Evolutionary conservation across 2,329 filamentous ascomycete genomes (phyloP).

Genomic region (Akanthomyces muscarius): DNA sequence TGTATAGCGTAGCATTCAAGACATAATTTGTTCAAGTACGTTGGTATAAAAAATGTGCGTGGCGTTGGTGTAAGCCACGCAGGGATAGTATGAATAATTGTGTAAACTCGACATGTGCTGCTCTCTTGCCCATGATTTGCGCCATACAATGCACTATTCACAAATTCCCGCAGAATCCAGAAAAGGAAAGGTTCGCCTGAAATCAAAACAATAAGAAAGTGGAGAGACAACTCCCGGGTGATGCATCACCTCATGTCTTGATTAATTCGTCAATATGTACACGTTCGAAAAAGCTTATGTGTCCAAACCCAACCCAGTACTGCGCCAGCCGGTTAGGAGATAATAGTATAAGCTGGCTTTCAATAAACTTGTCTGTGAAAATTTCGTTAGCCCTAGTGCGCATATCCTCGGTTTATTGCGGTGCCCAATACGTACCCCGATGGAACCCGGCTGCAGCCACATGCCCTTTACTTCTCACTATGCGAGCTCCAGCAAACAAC

Average conservation of each 20-base stretch:
- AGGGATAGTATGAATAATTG: neutral
- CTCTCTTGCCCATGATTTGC: neutral
- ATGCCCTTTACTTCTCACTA: conserved; percentile 73
- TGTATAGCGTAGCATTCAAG: conserved; percentile 6
- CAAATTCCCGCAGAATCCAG: neutral
- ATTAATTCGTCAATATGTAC: conserved; percentile 55
- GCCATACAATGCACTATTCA: neutral
- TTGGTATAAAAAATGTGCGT: neutral
- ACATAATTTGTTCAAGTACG: neutral
- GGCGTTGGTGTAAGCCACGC: neutral
- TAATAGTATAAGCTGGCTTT: conserved; percentile 72
- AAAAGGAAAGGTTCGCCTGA: neutral
- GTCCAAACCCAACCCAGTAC: conserved; percentile 66
- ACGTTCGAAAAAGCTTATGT: conserved; percentile 58
- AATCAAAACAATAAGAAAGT: neutral
- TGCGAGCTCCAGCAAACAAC: conserved; percentile 67
- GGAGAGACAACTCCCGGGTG: neutral
- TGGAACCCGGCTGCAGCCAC: conserved; percentile 70
- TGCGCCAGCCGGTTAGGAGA: conserved; percentile 75
- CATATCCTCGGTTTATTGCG: conserved; percentile 9
- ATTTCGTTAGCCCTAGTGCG: conserved; percentile 1
- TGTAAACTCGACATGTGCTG: neutral
- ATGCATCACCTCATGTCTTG: conserved; percentile 21
- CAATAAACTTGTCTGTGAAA: conserved; percentile 64
- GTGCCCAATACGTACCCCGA: conserved; percentile 53